These are phyloP conservation scores for Ulota crispa DNA, from an alignment of 225 moss, liverwort and hornwort genomes.

Conservation along the genomic window DNA sequence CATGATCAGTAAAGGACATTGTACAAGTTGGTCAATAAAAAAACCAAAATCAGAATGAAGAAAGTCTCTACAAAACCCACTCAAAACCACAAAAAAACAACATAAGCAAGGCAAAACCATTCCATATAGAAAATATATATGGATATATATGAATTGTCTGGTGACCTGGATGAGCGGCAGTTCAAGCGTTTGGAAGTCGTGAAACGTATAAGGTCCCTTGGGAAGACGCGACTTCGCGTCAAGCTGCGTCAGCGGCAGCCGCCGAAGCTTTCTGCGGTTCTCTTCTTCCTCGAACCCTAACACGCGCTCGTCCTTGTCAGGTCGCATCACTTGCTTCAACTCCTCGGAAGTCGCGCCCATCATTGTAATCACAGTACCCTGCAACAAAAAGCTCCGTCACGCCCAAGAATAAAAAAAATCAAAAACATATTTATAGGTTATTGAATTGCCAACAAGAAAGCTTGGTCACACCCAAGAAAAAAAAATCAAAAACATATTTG, in stretches of 20 bases:
- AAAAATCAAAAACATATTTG: too few species aligned
- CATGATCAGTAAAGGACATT: not conserved
- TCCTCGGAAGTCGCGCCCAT: conserved; percentile 75
- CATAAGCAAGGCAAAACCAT: not conserved
- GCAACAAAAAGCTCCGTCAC: not conserved
- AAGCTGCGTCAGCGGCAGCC: not conserved
- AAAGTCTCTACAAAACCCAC: not conserved
- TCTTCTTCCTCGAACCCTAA: conserved; percentile 77
- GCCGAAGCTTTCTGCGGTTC: conserved; percentile 31
- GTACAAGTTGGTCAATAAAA: not conserved
- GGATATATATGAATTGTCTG: too few species aligned
- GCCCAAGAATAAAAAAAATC: too few species aligned
- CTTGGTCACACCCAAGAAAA: not conserved
- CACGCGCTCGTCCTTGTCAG: conserved; percentile 44
- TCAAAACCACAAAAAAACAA: not conserved
- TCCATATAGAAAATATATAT: not conserved
- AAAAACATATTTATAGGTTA: too few species aligned
- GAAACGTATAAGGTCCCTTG: conserved; percentile 71
- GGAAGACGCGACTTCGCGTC: conserved; percentile 33
- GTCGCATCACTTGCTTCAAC: conserved; percentile 56
- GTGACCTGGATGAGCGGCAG: conserved; percentile 39
- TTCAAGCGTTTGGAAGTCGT: conserved; percentile 44
- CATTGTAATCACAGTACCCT: conserved; percentile 70
- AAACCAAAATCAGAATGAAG: not conserved
- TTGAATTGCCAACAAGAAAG: not conserved